A percentile compares a stretch with the other conserved stretches of the same genome.
Conservation (phyloP, 2,329 filamentous ascomycete species). For the Colletotrichum sp. region DNA sequence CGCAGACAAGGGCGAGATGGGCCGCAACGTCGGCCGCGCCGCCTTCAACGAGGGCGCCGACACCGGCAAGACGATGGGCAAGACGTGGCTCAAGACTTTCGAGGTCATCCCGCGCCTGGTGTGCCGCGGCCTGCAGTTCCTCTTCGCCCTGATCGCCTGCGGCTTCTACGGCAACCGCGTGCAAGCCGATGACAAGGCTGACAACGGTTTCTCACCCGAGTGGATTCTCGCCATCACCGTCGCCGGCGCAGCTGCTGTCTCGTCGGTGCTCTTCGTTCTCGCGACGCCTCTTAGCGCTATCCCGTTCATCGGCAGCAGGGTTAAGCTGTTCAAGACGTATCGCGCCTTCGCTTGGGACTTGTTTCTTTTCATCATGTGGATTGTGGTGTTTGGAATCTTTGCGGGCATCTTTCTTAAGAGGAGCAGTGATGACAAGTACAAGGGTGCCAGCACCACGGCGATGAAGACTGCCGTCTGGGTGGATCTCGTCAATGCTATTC, state of each 20-base stretch:
- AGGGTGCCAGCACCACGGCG: constrained; percentile 42
- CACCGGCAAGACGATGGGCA: constrained; percentile 45
- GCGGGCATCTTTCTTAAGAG: constrained; percentile 71
- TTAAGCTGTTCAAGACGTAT: constrained; percentile 42
- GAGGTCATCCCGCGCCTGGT: constrained; percentile 53
- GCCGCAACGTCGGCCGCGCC: constrained; percentile 34
- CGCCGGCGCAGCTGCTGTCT: constrained; percentile 58
- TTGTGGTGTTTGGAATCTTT: constrained; percentile 75
- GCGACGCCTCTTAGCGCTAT: constrained; percentile 39
- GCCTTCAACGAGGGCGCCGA: constrained; percentile 39
- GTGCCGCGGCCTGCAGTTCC: constrained; percentile 71
- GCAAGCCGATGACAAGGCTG: constrained; percentile 41
- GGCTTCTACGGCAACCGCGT: constrained; percentile 73
- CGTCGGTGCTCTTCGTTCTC: constrained; percentile 48
- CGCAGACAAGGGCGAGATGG: constrained; percentile 37
- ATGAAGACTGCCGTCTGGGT: constrained; percentile 80
- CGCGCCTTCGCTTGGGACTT: constrained; percentile 51
- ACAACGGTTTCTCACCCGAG: constrained; percentile 51
- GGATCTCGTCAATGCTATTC: constrained; percentile 68
- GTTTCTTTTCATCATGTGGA: constrained; percentile 56
- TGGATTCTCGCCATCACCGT: constrained; percentile 71
- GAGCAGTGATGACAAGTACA: constrained; percentile 54
- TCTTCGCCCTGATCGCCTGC: constrained; percentile 71
- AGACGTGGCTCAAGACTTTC: constrained; percentile 50
- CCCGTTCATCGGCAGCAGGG: constrained; percentile 33